phyloP scores from a whole-genome alignment of 805 yeast genomes.

The Ogataea pilisensis region DNA sequence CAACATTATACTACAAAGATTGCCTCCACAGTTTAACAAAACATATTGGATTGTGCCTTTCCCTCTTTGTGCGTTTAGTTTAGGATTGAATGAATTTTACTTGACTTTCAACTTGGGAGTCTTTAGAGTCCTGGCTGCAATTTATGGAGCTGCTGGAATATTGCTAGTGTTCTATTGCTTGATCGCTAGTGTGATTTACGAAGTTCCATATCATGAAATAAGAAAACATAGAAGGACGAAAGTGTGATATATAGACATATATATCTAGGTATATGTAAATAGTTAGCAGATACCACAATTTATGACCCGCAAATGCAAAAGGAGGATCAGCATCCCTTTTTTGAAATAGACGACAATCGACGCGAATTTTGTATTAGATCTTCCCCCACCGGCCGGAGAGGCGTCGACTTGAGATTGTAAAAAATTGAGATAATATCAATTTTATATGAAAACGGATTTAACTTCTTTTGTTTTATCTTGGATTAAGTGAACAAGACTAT shows the following conservation, averaged over 20 bases:
- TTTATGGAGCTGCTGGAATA: slow-evolving; percentile 52
- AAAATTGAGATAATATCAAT: no score
- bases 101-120: slow-evolving; percentile 41
- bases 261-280: not conserved
- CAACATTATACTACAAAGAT: slow-evolving; percentile 29
- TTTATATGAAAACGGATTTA: no score
- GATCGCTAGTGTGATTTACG: slow-evolving; percentile 30
- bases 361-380: no score
- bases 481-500: no score
- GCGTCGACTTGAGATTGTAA: no score
- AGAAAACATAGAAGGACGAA: not conserved
- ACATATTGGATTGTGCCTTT: slow-evolving; percentile 81
- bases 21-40: slow-evolving; percentile 34
- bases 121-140: slow-evolving; percentile 56
- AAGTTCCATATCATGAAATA: slow-evolving; percentile 24
- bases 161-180: slow-evolving; percentile 39
- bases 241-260: not conserved
- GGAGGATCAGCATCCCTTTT: no score
- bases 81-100: slow-evolving; percentile 53
- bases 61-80: slow-evolving; percentile 76
- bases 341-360: no score
- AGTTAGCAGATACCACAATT: no score
- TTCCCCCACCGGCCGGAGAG: no score
- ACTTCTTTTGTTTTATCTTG: no score
- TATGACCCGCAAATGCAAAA: no score